A percentile compares a stretch with the other conserved stretches of the same genome.
Evolutionary conservation across 805 yeast genomes (phyloP).

Genomic region (Torulaspora gathmanii): DNA sequence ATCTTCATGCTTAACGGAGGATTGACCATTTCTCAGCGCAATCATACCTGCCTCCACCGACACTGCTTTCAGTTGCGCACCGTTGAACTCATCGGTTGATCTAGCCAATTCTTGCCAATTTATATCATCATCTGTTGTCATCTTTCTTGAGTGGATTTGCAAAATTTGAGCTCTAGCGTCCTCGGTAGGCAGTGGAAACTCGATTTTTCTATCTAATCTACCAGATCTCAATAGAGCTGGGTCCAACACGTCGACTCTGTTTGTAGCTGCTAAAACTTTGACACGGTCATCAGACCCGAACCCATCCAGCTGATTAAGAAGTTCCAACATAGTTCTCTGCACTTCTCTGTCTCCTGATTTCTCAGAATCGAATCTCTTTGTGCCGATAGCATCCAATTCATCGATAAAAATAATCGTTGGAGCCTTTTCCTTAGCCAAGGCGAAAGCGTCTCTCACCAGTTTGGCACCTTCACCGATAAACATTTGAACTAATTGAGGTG

Average conservation of each 20-base stretch:
- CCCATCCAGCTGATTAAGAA: slow-evolving; percentile 95
- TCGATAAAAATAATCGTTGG: slow-evolving; percentile 97
- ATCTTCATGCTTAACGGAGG: slow-evolving; percentile 90
- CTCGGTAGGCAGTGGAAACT: slow-evolving; percentile 95
- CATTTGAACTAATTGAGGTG: slow-evolving; percentile 97
- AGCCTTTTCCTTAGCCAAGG: slow-evolving; percentile 94
- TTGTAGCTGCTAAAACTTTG: slow-evolving; percentile 96
- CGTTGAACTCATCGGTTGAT: slow-evolving; percentile 97
- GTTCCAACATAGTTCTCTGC: slow-evolving; percentile 98
- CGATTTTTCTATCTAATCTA: slow-evolving; percentile 94
- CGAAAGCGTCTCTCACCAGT: slow-evolving; percentile 95
- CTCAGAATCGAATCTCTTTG: slow-evolving; percentile 95
- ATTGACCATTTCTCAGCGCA: slow-evolving; percentile 92
- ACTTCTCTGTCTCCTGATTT: slow-evolving; percentile 98
- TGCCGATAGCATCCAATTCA: slow-evolving; percentile 98
- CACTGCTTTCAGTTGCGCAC: slow-evolving; percentile 98
- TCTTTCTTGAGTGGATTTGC: slow-evolving; percentile 95
- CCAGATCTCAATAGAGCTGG: slow-evolving; percentile 98
- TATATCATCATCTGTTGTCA: slow-evolving; percentile 85
- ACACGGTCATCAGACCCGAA: slow-evolving; percentile 96
- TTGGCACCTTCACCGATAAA: slow-evolving; percentile 99
- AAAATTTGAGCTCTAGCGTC: slow-evolving; percentile 95
- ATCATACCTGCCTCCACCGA: slow-evolving; percentile 99
- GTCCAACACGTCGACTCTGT: slow-evolving; percentile 95
- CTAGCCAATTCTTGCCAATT: slow-evolving; percentile 98